A percentile compares a stretch with the other conserved stretches of the same genome.
phyloP scores from a whole-genome alignment of 371 early-diverging fungal species.

The Synchytrium microbalum region DNA sequence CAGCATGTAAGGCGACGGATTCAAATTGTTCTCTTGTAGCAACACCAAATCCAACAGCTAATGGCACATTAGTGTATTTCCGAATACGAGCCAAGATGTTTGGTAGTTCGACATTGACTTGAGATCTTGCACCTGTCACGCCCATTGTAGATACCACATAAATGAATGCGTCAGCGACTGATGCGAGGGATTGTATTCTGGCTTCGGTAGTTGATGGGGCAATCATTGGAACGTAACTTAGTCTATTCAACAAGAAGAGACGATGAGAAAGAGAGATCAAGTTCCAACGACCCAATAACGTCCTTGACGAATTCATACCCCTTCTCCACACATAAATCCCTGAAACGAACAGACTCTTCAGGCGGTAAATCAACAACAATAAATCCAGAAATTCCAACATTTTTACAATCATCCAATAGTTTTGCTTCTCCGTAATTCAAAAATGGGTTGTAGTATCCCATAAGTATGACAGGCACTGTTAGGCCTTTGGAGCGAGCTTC shows the following conservation, averaged over 20 bases:
- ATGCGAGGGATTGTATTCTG: conserved; percentile 70
- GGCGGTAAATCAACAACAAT: conserved; percentile 96
- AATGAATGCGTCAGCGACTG: conserved; percentile 82
- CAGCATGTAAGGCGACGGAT: conserved; percentile 73
- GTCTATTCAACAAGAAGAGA: conserved; percentile 19
- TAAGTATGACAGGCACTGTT: conserved; percentile 85
- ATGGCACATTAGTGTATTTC: conserved; percentile 58
- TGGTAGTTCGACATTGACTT: conserved; percentile 64
- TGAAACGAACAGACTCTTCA: conserved; percentile 84
- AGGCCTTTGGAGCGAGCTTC: conserved; percentile 78
- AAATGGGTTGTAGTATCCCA: conserved; percentile 98
- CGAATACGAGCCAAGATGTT: conserved; percentile 66
- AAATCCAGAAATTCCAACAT: conserved; percentile 88
- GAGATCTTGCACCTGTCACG: conserved; percentile 74
- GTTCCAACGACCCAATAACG: too few relatives aligned
- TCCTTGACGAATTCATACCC: conserved; percentile 33
- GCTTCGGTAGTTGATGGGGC: conserved; percentile 84
- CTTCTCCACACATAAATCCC: conserved; percentile 57
- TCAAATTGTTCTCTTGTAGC: conserved; percentile 79
- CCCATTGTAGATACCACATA: conserved; percentile 91
- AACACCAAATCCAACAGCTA: conserved; percentile 97
- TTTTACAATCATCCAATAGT: conserved; percentile 71
- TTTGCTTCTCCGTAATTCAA: conserved; percentile 83
- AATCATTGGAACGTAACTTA: conserved; percentile 89
- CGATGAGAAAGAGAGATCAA: too few relatives aligned